Base-by-base conservation (phyloP, 2,329 filamentous ascomycete species). In the Fusarium nisikadoi region DNA sequence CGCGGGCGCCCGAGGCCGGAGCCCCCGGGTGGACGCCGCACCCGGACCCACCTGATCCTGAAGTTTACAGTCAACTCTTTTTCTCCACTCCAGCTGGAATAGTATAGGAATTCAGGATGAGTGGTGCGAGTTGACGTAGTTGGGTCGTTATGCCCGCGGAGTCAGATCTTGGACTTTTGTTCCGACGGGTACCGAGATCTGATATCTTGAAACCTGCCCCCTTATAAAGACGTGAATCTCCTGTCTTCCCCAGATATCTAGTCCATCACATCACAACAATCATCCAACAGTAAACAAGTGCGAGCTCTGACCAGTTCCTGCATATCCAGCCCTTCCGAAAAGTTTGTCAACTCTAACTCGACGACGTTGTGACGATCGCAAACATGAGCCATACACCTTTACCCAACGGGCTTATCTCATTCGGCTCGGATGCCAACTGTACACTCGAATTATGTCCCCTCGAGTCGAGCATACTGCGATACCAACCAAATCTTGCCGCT, bases 371-470 rank as follows among this genome's bases (percentile, higher is more conserved):
- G 11, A 55, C 45, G 8, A 42, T 50, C 19, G 53, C 45, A 65
- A 54, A 64, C 29, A 58, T 65, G 45, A 42, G 61, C 29, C 62
- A 71, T 46, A 20, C 53, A 35, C 60, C 52, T 6, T 31, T 76
- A 35, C 75, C 75, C 35, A 68, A 70, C 52, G 75, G 74, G 11
- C 70, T 73, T 50, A 52, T 77, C 65, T 62, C 73, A 8, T 77
- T 77, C 41, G 75, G 75, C 39, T 65, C 73, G 29, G 17, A 59
- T 2, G 75, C 75, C 60, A 75, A 77, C 52, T 77, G 75, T 46
- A 77, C 75, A 1, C 75, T 77, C 45, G 72, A 74, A 31, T 12
- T 66, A 31, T 77, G 75, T 41, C 74, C 73, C 9, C 61, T 77
- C 23, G 75, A 77, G n/a, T 46, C 63, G 23, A 77, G 75, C 23